phyloP scores from a whole-genome alignment of 2,329 filamentous ascomycete genomes.

The Ceratocystis cubensis region DNA sequence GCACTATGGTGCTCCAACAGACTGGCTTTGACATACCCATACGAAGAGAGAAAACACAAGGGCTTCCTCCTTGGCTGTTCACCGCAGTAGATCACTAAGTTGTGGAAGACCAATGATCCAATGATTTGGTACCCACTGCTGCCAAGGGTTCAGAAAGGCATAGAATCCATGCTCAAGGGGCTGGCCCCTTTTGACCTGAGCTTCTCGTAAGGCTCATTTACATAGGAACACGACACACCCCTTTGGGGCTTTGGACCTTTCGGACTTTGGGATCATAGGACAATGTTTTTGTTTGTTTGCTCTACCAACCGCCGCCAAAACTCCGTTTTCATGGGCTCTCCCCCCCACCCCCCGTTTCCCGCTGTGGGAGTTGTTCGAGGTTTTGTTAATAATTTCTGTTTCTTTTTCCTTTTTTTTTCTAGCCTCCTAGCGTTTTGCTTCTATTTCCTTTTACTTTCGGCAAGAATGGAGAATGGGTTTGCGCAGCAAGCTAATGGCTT shows the following conservation, averaged over 20 bases:
- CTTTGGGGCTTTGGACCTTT: neutral
- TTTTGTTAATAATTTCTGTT: neutral
- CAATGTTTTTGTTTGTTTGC: slow-evolving; percentile 1
- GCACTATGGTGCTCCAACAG: neutral
- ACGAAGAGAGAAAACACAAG: neutral
- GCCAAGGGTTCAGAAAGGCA: neutral
- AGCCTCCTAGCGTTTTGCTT: neutral
- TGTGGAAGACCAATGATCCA: neutral
- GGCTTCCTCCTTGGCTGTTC: neutral
- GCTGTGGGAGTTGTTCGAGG: no score
- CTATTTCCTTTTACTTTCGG: neutral
- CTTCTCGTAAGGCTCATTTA: neutral
- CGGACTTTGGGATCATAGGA: neutral
- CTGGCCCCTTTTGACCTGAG: slow-evolving; percentile 10
- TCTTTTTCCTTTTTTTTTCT: neutral
- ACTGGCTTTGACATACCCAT: neutral
- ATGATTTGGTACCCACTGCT: neutral
- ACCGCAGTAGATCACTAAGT: neutral
- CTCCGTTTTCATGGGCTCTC: neutral
- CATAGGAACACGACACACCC: neutral
- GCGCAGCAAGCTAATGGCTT: neutral
- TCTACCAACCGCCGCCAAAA: neutral
- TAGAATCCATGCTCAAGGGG: slow-evolving; percentile 6
- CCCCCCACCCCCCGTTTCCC: neutral
- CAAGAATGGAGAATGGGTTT: neutral